Conservation (phyloP, 495 filamentous ascomycete genomes). For the Hypoxylon trugodes region DNA sequence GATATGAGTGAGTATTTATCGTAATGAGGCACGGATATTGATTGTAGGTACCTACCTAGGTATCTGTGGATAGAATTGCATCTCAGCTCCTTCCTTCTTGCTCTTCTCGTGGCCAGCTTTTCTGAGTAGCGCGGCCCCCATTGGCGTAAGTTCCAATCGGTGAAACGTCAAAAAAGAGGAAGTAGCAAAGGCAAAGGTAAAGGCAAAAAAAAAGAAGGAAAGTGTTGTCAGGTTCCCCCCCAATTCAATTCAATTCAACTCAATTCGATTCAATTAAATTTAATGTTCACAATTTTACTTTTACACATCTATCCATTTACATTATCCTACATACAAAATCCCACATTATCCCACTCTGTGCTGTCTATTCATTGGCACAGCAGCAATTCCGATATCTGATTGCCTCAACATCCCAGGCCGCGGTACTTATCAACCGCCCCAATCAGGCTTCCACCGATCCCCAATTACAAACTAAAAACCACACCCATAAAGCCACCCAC, state of each 20-base stretch:
- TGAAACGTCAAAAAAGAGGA: slow-evolving; percentile 6
- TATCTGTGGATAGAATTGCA: neutral
- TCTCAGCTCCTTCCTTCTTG: neutral
- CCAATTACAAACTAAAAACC: slow-evolving; percentile 37
- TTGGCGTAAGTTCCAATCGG: slow-evolving; percentile 5
- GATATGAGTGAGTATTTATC: neutral
- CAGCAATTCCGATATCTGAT: slow-evolving; percentile 21
- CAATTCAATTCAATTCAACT: no score
- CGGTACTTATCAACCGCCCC: slow-evolving; percentile 36
- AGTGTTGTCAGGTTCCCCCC: no score
- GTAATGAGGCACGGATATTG: neutral
- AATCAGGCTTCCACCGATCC: slow-evolving; percentile 16
- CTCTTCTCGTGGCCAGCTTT: neutral
- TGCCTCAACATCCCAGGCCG: slow-evolving; percentile 14
- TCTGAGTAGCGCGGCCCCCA: neutral
- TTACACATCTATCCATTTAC: slow-evolving; percentile 1
- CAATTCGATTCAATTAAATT: no score
- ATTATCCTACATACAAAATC: slow-evolving; percentile 24
- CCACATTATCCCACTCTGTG: slow-evolving; percentile 36
- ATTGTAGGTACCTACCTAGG: neutral
- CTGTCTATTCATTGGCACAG: slow-evolving; percentile 29
- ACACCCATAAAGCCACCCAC: slow-evolving; percentile 31
- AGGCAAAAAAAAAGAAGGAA: neutral
- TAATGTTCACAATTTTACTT: neutral
- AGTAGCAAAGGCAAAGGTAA: neutral